These are phyloP conservation scores for Penicillium diatomitis DNA, from an alignment of 495 filamentous ascomycete species.

Conservation along the genomic window DNA sequence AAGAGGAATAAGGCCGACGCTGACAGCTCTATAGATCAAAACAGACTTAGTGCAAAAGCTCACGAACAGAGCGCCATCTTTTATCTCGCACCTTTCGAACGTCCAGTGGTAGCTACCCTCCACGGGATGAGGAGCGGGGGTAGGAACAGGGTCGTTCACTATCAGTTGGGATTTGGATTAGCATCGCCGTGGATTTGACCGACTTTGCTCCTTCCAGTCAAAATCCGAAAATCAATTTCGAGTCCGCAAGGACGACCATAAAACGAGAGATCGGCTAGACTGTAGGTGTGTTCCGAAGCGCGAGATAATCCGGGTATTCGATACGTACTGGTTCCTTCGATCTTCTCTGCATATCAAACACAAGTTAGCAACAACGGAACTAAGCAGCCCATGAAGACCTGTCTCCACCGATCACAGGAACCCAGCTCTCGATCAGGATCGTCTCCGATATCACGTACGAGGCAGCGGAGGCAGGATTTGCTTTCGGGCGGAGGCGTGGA, in stretches of 20 bases:
- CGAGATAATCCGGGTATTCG: constrained; percentile 2
- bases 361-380: constrained; percentile 12
- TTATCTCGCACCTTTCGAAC: constrained; percentile 65
- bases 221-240: too few relatives aligned
- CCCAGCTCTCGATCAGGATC: background rate
- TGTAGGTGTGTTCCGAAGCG: background rate
- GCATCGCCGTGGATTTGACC: background rate
- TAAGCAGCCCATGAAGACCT: too few relatives aligned
- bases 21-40: constrained; percentile 46
- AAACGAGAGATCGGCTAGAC: constrained; percentile 2
- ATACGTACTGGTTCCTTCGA: constrained; percentile 69
- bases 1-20: constrained; percentile 71
- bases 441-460: constrained; percentile 42
- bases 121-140: constrained; percentile 60
- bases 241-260: background rate
- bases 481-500: constrained; percentile 62
- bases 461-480: constrained; percentile 59
- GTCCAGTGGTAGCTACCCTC: constrained; percentile 98
- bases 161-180: constrained; percentile 3
- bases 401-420: background rate
- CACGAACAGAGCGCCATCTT: background rate
- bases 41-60: background rate
- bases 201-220: background rate
- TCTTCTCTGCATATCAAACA: constrained; percentile 47
- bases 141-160: constrained; percentile 80